Evolutionary conservation across 2,329 filamentous ascomycete genomes (phyloP).

Genomic region (Calonectria multiphialidica): DNA sequence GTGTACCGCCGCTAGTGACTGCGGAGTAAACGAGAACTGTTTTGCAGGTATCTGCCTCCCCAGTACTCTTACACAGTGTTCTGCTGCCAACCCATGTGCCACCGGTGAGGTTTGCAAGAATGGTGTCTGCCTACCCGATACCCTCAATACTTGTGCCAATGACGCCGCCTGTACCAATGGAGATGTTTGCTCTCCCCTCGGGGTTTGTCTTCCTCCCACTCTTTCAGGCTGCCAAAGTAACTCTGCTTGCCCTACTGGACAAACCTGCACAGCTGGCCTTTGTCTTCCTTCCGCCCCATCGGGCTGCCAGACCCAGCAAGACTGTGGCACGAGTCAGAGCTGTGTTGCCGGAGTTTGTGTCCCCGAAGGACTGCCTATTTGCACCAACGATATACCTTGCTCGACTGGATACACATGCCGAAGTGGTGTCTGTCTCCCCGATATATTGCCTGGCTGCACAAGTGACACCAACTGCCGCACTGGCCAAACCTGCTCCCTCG

Average conservation of each 20-base stretch:
- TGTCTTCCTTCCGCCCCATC: background rate
- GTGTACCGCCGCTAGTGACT: background rate
- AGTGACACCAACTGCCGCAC: background rate
- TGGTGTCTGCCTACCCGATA: conserved; percentile 4
- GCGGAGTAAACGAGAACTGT: background rate
- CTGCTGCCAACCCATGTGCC: background rate
- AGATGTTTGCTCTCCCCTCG: background rate
- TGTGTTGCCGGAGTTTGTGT: background rate
- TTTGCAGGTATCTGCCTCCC: background rate
- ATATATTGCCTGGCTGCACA: background rate
- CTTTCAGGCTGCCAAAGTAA: background rate
- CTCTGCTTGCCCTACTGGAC: background rate
- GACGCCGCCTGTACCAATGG: background rate
- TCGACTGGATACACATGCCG: background rate
- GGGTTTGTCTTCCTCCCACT: background rate
- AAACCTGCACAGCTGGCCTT: background rate
- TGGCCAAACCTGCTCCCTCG: background rate
- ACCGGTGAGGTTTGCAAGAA: background rate
- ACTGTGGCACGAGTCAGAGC: background rate
- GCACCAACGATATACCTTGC: background rate
- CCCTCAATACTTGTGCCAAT: background rate
- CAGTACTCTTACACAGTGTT: background rate
- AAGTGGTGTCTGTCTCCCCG: background rate
- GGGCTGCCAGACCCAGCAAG: background rate
- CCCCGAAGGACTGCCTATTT: background rate